Conservation (phyloP, 257 asterid genomes). For the Scutellaria barbata region DNA sequence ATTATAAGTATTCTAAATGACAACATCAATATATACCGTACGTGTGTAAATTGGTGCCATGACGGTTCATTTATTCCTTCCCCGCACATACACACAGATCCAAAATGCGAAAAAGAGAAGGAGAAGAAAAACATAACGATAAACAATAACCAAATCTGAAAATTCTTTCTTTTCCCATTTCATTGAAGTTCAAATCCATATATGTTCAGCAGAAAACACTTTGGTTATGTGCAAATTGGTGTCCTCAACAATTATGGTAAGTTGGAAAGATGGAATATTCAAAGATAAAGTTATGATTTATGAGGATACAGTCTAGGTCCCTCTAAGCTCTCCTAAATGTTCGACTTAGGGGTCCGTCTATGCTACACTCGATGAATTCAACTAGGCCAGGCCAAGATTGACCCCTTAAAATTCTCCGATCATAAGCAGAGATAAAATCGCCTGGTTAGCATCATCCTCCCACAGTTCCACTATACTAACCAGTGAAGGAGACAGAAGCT, state of each 20-base stretch:
- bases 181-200: slow-evolving; percentile 26
- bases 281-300: slow-evolving; percentile 23
- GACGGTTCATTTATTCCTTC: background rate
- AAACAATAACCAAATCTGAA: background rate
- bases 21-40: background rate
- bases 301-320: slow-evolving; percentile 31
- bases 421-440: slow-evolving; percentile 27
- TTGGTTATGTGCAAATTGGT: slow-evolving; percentile 34
- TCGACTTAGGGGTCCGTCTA: slow-evolving; percentile 33
- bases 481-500: slow-evolving; percentile 35
- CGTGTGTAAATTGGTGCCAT: background rate
- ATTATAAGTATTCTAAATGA: background rate
- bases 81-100: background rate
- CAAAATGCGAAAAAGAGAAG: background rate
- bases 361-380: slow-evolving; percentile 31
- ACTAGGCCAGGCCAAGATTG: slow-evolving; percentile 8
- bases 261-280: slow-evolving; percentile 11
- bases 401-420: slow-evolving; percentile 8
- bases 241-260: slow-evolving; percentile 12
- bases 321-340: slow-evolving; percentile 28
- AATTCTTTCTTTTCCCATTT: slow-evolving; percentile 5
- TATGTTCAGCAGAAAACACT: background rate
- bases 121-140: background rate
- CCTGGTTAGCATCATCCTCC: slow-evolving; percentile 21
- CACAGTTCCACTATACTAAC: background rate